Evolutionary conservation across 2,329 filamentous ascomycete species (phyloP), one percentile per base, ranked within the genome.

Genomic region (Delphinella strobiligena): DNA sequence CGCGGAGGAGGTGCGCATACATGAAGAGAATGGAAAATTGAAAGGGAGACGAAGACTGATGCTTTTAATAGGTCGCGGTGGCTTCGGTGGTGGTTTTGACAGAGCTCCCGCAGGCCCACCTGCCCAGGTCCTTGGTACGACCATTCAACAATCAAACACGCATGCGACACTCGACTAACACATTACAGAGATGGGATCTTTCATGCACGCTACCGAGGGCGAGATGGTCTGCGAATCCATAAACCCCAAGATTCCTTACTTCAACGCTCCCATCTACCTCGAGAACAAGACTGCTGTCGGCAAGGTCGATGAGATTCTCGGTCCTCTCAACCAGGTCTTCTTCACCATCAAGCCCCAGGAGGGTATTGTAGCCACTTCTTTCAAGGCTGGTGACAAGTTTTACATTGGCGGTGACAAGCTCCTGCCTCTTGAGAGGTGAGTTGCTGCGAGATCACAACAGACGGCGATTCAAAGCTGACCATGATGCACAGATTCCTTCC

Each of bases 301-400:
- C 63, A 96, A 96, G 68, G 83, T 98, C 59, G 91, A 98, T 68
- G 91, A 98, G 69, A 83, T 98, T 51, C 80, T 98, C 52, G 91
- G 91, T 42, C 89, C 91, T 48, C 84, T 98, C 65, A 96, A 94
- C 73, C 82, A 95, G 66, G 85, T 96, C 55, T 94, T 82, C 72
- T 98, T 98, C 73, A 96, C 89, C 55, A 82, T 98, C 64, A 96
- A 96, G 70, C 88, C 89, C 40, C 80, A 86, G 60, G 89, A 96
- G 61, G 91, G 91, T 54, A 96, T 98, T 61, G 83, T 93, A 64
- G 87, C 91, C 46, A 77, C 80, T 44, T 91, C 83, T 31, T 98
- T 96, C 79, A 93, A 95, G 71, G 67, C 80, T 47, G 91, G 91
- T 59, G 91, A 96, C 72, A 94, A 93, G 69, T 93, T 98, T 68